phyloP scores from a whole-genome alignment of 2,329 filamentous ascomycete species.

The Cryphonectria parasitica region DNA sequence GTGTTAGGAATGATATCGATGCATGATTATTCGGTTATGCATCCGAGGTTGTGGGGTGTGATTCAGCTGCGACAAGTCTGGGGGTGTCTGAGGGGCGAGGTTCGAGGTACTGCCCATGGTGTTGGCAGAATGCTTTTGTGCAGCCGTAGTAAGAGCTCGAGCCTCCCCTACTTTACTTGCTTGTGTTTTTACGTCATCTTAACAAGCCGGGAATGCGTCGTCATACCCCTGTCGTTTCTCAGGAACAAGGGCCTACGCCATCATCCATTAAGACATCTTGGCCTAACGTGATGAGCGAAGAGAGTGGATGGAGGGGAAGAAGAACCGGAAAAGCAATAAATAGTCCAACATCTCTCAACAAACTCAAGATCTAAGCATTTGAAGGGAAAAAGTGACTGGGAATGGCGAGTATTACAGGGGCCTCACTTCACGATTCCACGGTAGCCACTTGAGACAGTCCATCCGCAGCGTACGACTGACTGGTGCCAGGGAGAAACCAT shows the following conservation, averaged over 20 bases:
- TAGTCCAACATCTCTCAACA: background rate
- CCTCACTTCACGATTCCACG: background rate
- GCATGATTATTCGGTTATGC: background rate
- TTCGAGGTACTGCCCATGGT: background rate
- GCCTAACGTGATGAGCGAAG: background rate
- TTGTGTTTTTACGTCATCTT: slow-evolving; percentile 10
- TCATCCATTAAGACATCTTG: background rate
- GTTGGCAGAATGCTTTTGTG: background rate
- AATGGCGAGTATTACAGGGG: too few relatives aligned
- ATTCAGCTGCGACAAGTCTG: background rate
- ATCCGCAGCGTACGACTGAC: background rate
- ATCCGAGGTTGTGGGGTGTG: background rate
- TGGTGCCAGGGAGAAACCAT: background rate
- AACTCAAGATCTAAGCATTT: too few relatives aligned
- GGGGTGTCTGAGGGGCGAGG: background rate
- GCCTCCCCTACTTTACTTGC: background rate
- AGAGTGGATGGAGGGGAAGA: background rate
- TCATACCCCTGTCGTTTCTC: background rate
- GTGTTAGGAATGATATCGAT: background rate
- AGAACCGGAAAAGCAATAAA: background rate
- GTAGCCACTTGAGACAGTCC: background rate
- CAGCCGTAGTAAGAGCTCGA: background rate
- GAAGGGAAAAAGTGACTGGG: too few relatives aligned
- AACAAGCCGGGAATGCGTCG: background rate
- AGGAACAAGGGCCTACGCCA: background rate